Evolutionary conservation across 2,329 filamentous ascomycete genomes (phyloP).

Genomic region (Rhytidhysteron rufulum): DNA sequence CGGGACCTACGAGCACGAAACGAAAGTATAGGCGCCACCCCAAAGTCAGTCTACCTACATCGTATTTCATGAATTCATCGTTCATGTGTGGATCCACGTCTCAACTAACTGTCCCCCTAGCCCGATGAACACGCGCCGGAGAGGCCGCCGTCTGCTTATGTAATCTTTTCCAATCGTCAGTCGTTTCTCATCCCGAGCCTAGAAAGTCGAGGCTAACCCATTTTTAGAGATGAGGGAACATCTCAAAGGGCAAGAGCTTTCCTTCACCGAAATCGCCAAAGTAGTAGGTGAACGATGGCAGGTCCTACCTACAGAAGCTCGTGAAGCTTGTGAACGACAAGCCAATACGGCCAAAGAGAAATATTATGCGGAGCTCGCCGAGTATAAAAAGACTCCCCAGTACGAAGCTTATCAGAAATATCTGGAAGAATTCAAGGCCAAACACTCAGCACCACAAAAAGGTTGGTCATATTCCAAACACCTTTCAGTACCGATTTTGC

Average conservation of each 20-base stretch:
- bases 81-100: not conserved
- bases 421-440: slow-evolving; percentile 72
- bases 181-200: slow-evolving; percentile 10
- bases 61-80: not conserved
- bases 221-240: slow-evolving; percentile 68
- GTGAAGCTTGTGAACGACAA: slow-evolving; percentile 69
- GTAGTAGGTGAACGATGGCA: slow-evolving; percentile 81
- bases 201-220: slow-evolving; percentile 13
- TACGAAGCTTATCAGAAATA: slow-evolving; percentile 69
- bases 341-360: slow-evolving; percentile 71
- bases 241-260: slow-evolving; percentile 69
- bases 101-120: slow-evolving; percentile 37
- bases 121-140: slow-evolving; percentile 77
- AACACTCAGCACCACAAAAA: slow-evolving; percentile 49
- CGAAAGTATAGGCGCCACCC: slow-evolving; percentile 75
- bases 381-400: slow-evolving; percentile 73
- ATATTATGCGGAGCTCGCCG: slow-evolving; percentile 67
- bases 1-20: slow-evolving; percentile 46
- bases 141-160: slow-evolving; percentile 76
- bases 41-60: slow-evolving; percentile 51
- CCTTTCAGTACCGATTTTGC: not conserved
- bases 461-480: slow-evolving; percentile 24
- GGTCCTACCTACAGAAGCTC: slow-evolving; percentile 60
- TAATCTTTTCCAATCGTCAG: slow-evolving; percentile 80
- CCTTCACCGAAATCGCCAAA: slow-evolving; percentile 81